phyloP scores from a whole-genome alignment of 345 rosid species.

The Aethionema arabicum region DNA sequence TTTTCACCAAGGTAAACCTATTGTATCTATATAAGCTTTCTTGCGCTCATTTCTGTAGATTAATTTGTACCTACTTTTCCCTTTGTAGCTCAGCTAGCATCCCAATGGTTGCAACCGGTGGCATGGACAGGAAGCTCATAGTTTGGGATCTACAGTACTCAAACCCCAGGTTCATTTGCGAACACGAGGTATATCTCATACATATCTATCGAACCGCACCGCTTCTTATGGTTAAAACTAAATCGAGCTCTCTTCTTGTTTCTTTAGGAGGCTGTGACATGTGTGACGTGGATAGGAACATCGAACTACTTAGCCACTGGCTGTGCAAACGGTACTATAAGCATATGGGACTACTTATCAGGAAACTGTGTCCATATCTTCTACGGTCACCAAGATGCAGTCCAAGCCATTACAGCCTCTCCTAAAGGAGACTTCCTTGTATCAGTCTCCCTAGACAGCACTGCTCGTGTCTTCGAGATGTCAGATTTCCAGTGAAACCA shows the following conservation, averaged over 20 bases:
- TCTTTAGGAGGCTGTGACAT: constrained; percentile 77
- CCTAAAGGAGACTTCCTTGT: too few species aligned
- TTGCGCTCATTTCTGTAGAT: too few species aligned
- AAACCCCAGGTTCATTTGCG: constrained; percentile 62
- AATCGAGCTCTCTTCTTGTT: neutral
- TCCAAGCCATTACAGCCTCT: too few species aligned
- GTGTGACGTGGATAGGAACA: constrained; percentile 74
- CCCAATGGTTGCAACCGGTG: constrained; percentile 83
- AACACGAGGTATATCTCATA: constrained; percentile 54
- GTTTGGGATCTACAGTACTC: constrained; percentile 86
- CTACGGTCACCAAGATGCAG: too few species aligned
- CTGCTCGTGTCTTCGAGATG: too few species aligned
- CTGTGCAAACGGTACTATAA: constrained; percentile 67
- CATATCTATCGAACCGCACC: neutral
- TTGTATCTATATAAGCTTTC: too few species aligned
- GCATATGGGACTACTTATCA: constrained; percentile 78
- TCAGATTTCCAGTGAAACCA: too few species aligned
- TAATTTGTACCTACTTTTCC: too few species aligned
- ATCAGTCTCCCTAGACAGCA: too few species aligned
- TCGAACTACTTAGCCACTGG: constrained; percentile 75
- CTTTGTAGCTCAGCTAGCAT: constrained; percentile 31
- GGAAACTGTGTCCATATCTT: constrained; percentile 59
- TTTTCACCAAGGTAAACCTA: constrained; percentile 46
- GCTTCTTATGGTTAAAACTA: neutral
- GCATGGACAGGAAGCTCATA: constrained; percentile 78